Base-by-base conservation (phyloP, 2,329 filamentous ascomycete species). In the Calonectria henricotiae region DNA sequence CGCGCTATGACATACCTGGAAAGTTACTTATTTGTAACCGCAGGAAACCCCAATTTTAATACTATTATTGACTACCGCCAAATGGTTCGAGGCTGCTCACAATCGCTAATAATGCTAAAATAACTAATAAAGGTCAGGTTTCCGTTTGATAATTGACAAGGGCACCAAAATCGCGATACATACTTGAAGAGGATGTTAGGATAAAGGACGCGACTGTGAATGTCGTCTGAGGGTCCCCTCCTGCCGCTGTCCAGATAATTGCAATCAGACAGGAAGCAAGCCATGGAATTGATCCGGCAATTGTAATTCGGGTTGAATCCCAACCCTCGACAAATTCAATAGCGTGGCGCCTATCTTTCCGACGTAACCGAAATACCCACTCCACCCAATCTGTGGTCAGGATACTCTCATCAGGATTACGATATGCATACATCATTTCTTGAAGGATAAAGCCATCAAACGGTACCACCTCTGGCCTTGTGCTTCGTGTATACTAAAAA, bases 371-470 rank as follows among this genome's bases (percentile, higher is more conserved):
- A 43, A n/a, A 43, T 43, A 43, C 41, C 41, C 41, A 43, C 17
- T 43, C 15, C 5, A 43, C 41, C 41, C 41, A 43, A n/a, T 43
- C 41, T 12, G 49, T 32, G 17, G 27, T 32, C 11, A 7, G 13
- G 1, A 54, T 20, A 5, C 30, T 54, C 4, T 15, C 49, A 32
- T 20, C 23, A 17, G 30, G 49, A 8, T 54, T 35, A 15, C 49
- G n/a, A 54, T 54, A 54, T n/a, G 49, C 49, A 35, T 35, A 54
- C n/a, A 54, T 65, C 61, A 69, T 69, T 20, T 69, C 67, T 30
- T 69, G 67, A 6, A 69, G 27, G 4, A 65, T 55, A 41, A 65
- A 65, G 32, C 62, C 67, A 12, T 69, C 67, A 20, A 69, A 65
- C 17, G 51, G 62, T 3, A 65, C 62, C 25, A 69, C 62, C 11